phyloP scores from a whole-genome alignment of 2,329 filamentous ascomycete species.

The Aspergillus ibericus region DNA sequence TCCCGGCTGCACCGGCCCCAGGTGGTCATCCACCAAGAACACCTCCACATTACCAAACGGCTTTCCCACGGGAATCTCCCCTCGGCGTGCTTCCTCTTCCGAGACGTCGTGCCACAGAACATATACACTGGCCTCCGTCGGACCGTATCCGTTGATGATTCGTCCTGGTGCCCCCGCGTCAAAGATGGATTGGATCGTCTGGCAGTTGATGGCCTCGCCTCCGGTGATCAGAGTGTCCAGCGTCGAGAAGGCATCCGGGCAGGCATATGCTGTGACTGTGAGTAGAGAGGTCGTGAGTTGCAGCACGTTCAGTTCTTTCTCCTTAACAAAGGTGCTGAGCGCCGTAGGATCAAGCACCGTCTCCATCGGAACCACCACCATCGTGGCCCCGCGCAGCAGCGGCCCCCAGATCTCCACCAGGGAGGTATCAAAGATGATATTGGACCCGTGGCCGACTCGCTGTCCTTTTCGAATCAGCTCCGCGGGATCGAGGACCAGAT shows the following conservation, averaged over 20 bases:
- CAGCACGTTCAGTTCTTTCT: constrained; percentile 4
- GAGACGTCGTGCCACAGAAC: constrained; percentile 15
- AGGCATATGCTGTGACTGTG: not conserved
- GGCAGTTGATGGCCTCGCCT: constrained; percentile 14
- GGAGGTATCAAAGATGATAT: constrained; percentile 12
- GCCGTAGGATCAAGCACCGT: constrained; percentile 3
- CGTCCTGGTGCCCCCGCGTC: constrained; percentile 5
- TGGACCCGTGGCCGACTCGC: constrained; percentile 10
- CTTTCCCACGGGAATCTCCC: constrained; percentile 43
- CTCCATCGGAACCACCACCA: constrained; percentile 7
- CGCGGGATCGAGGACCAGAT: not conserved
- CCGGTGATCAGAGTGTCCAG: constrained; percentile 9
- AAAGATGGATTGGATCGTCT: constrained; percentile 7
- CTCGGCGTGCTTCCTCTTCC: constrained; percentile 11
- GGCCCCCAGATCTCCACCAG: constrained; percentile 9
- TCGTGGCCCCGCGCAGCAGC: constrained; percentile 10
- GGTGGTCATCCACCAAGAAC: constrained; percentile 15
- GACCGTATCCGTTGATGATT: constrained; percentile 13
- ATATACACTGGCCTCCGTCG: constrained; percentile 10
- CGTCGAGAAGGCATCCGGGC: constrained; percentile 5
- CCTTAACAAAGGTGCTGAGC: not conserved
- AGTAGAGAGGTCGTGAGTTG: constrained; percentile 12
- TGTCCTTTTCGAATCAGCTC: constrained; percentile 1
- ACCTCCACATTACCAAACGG: constrained; percentile 14
- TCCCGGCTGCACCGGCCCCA: constrained; percentile 9